A percentile compares a stretch with the other conserved stretches of the same genome.
Conservation (phyloP, 768 basidiomycete species). For the Collybia sordida region DNA sequence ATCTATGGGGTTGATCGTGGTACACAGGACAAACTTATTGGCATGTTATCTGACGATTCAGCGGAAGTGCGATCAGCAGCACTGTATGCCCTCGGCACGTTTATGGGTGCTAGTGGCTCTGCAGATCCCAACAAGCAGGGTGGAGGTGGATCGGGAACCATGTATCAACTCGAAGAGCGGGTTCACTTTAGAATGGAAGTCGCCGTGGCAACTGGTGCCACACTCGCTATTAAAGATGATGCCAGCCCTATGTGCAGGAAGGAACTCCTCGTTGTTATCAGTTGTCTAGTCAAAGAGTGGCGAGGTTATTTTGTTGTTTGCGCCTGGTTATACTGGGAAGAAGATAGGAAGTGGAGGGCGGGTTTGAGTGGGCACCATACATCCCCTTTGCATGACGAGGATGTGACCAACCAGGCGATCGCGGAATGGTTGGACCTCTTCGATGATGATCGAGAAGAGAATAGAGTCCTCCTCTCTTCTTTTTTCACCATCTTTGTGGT, state of each 20-base stretch:
- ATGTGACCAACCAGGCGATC: slow-evolving; percentile 69
- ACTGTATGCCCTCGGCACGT: slow-evolving; percentile 88
- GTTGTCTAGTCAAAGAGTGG: slow-evolving; percentile 95
- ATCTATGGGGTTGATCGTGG: slow-evolving; percentile 75
- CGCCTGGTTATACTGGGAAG: slow-evolving; percentile 96
- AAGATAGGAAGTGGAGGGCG: slow-evolving; percentile 68
- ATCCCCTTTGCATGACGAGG: slow-evolving; percentile 54
- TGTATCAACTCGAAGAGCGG: slow-evolving; percentile 73
- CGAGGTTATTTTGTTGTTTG: slow-evolving; percentile 94
- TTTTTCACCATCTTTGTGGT: slow-evolving; percentile 92
- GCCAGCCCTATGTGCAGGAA: slow-evolving; percentile 96
- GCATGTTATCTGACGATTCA: slow-evolving; percentile 79
- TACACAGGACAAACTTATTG: slow-evolving; percentile 80
- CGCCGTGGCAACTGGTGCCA: slow-evolving; percentile 85
- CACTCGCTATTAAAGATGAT: slow-evolving; percentile 88
- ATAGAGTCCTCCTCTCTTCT: slow-evolving; percentile 81
- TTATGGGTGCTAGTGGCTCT: slow-evolving; percentile 87
- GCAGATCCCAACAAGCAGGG: slow-evolving; percentile 64
- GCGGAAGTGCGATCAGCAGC: slow-evolving; percentile 93
- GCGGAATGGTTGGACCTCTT: slow-evolving; percentile 77
- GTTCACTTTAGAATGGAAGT: slow-evolving; percentile 88
- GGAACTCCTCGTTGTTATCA: slow-evolving; percentile 88
- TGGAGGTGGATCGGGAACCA: slow-evolving; percentile 85
- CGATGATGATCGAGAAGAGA: slow-evolving; percentile 73
- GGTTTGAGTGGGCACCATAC: slow-evolving; percentile 32